These are phyloP conservation scores for Penicillium bialowiezense DNA, from an alignment of 495 filamentous ascomycete species.

Conservation along the genomic window DNA sequence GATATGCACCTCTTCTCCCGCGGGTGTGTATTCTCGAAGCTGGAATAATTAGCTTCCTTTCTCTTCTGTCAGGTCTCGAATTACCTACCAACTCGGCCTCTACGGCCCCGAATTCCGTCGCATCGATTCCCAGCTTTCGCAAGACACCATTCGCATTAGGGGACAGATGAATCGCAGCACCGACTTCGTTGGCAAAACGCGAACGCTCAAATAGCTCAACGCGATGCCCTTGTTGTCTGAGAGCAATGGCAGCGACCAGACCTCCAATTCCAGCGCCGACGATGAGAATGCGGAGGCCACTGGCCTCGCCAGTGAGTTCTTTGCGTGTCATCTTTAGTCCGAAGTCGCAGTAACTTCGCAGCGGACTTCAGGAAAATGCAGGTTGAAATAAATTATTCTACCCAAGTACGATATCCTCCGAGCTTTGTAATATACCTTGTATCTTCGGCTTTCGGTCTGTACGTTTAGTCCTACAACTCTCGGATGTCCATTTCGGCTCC, in stretches of 20 bases:
- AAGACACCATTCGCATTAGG: conserved; percentile 54
- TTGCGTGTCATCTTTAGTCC: conserved; percentile 12
- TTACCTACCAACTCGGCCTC: conserved; percentile 25
- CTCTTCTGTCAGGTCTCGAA: too few species aligned
- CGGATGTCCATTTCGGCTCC: conserved; percentile 33
- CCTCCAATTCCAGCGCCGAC: conserved; percentile 59
- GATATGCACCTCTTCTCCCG: conserved; percentile 34
- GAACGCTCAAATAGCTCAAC: conserved; percentile 55
- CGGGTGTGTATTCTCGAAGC: conserved; percentile 31
- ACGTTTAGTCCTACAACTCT: background rate
- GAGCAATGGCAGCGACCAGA: conserved; percentile 49
- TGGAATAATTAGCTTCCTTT: conserved; percentile 11
- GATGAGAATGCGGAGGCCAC: conserved; percentile 41
- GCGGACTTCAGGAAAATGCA: too few species aligned
- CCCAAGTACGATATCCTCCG: background rate
- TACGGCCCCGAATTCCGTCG: conserved; percentile 32
- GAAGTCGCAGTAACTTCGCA: too few species aligned
- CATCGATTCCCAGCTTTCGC: conserved; percentile 39
- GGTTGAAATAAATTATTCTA: background rate
- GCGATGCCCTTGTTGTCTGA: conserved; percentile 53
- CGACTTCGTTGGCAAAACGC: conserved; percentile 50
- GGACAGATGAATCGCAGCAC: conserved; percentile 53
- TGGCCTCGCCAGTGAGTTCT: conserved; percentile 8
- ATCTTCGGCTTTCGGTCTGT: conserved; percentile 1
- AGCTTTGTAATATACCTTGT: background rate